phyloP scores from a whole-genome alignment of 176 grass and related monocot genomes.

The Ensete glaucum region DNA sequence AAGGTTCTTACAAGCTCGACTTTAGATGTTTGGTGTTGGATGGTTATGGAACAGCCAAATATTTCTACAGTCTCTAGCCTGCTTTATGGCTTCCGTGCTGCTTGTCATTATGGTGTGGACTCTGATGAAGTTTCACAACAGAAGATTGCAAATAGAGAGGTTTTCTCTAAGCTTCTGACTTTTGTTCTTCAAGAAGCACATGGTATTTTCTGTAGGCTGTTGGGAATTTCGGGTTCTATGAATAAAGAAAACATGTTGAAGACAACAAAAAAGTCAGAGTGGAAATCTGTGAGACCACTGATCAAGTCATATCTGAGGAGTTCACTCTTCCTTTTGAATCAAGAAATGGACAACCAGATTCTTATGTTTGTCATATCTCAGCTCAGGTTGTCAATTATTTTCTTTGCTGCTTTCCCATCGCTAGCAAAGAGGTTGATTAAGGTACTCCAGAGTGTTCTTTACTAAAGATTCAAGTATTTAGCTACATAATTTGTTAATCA shows the following conservation, averaged over 20 bases:
- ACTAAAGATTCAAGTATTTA: neutral
- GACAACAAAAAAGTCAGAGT: constrained; percentile 43
- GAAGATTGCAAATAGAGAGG: constrained; percentile 47
- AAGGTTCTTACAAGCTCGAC: constrained; percentile 68
- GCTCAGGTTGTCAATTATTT: constrained; percentile 15
- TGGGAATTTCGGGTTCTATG: constrained; percentile 47
- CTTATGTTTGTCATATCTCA: constrained; percentile 21
- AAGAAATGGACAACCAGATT: constrained; percentile 50
- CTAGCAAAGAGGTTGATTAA: constrained; percentile 66
- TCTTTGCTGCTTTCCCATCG: constrained; percentile 26
- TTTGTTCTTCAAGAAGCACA: constrained; percentile 64
- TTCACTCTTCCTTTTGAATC: constrained; percentile 69
- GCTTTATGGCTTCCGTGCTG: constrained; percentile 62
- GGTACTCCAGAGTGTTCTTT: constrained; percentile 29
- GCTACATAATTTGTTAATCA: neutral
- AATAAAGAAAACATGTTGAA: constrained; percentile 60
- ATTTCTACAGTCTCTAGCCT: constrained; percentile 40
- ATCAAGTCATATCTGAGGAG: constrained; percentile 67
- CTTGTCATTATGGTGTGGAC: constrained; percentile 55
- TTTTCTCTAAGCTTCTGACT: constrained; percentile 56
- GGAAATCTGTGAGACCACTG: constrained; percentile 44
- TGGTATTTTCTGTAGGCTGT: constrained; percentile 47
- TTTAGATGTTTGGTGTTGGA: constrained; percentile 76
- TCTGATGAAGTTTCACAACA: constrained; percentile 26
- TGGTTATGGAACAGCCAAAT: constrained; percentile 70